Percentiles rank a stretch among this genome's conserved stretches.
Evolutionary conservation across 129 eudicot species (phyloP).

Genomic region (Chrysanthemum makinoi): DNA sequence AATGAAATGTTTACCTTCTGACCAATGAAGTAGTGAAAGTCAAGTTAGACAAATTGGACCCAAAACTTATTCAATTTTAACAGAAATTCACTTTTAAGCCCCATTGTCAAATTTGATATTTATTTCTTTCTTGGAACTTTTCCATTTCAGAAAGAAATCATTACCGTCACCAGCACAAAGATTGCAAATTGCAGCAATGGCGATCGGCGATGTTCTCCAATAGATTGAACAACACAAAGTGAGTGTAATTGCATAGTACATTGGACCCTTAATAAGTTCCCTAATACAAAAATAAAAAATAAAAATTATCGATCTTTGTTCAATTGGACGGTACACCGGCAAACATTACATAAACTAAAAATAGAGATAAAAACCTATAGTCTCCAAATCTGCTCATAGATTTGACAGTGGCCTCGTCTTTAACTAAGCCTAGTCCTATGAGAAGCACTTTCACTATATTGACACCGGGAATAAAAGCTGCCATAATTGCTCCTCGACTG

Average conservation of each 20-base stretch:
- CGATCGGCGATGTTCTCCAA: constrained; percentile 76
- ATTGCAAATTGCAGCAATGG: constrained; percentile 68
- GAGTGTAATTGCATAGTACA: constrained; percentile 63
- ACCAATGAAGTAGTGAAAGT: too few species aligned
- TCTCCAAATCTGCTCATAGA: constrained; percentile 10
- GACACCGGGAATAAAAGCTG: constrained; percentile 10
- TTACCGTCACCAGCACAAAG: constrained; percentile 89
- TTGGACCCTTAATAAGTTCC: constrained; percentile 72
- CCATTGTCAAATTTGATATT: too few species aligned
- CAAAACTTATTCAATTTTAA: too few species aligned
- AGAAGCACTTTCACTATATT: constrained; percentile 9
- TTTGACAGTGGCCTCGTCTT: not conserved
- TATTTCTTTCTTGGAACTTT: too few species aligned
- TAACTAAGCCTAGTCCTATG: not conserved
- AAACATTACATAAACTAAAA: not conserved
- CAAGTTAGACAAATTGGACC: too few species aligned
- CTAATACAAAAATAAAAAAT: constrained; percentile 37
- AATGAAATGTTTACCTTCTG: too few species aligned
- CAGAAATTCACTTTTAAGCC: too few species aligned
- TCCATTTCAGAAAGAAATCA: not conserved
- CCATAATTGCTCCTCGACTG: not conserved
- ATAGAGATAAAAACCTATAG: not conserved
- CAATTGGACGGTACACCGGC: not conserved
- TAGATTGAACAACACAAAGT: constrained; percentile 54
- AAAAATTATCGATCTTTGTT: not conserved